A percentile compares a stretch with the other conserved stretches of the same genome.
Conservation (phyloP, 805 yeast species). For the Saturnispora saitoi region DNA sequence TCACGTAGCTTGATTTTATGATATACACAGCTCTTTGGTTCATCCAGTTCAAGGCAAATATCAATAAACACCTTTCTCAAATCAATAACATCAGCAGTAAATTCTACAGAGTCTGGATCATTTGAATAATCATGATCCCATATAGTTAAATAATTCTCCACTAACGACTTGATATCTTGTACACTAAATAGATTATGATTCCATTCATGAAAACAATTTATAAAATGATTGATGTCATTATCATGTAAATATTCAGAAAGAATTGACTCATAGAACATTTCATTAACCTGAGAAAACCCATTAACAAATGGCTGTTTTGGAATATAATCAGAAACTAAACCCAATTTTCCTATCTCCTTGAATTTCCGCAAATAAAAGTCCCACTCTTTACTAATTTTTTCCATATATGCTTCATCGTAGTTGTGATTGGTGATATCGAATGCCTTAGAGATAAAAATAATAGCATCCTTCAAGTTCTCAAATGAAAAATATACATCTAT, state of each 20-base stretch:
- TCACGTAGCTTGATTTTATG: constrained; percentile 55
- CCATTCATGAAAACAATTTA: constrained; percentile 47
- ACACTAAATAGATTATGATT: constrained; percentile 44
- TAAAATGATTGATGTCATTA: constrained; percentile 31
- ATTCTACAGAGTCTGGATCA: constrained; percentile 6
- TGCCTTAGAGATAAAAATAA: constrained; percentile 37
- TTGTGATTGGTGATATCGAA: constrained; percentile 18
- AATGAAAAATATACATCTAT: constrained; percentile 35
- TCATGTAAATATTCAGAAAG: constrained; percentile 38
- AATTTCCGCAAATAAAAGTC: constrained; percentile 50
- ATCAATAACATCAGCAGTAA: constrained; percentile 5
- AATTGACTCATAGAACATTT: constrained; percentile 36
- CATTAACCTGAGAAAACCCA: constrained; percentile 24
- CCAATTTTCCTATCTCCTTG: constrained; percentile 37
- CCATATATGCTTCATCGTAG: constrained; percentile 16
- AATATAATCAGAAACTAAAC: constrained; percentile 40
- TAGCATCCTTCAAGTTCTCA: constrained; percentile 50
- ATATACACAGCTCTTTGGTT: constrained; percentile 53
- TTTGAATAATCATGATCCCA: constrained; percentile 13
- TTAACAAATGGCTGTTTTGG: constrained; percentile 35
- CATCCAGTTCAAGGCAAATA: constrained; percentile 48
- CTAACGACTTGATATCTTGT: constrained; percentile 31
- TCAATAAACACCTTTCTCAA: constrained; percentile 40
- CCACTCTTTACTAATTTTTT: constrained; percentile 44
- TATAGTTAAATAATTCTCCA: constrained; percentile 40